These are phyloP conservation scores for Mariannaea elegans DNA, from an alignment of 2,329 filamentous ascomycete genomes.

Conservation along the genomic window DNA sequence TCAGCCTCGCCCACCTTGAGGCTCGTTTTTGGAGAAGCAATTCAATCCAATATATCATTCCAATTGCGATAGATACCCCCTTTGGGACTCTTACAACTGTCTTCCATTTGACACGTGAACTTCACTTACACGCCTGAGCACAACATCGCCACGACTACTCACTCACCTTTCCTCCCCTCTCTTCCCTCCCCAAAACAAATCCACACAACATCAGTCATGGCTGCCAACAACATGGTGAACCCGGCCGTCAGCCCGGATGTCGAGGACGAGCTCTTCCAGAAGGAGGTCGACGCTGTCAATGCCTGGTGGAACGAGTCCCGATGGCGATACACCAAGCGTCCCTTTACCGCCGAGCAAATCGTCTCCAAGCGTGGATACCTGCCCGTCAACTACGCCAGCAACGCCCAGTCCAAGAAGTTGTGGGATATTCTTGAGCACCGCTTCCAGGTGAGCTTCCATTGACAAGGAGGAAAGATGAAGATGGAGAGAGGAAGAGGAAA, in stretches of 20 bases:
- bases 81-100: not conserved
- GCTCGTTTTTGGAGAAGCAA: not conserved
- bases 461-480: too few relatives aligned
- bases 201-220: constrained; percentile 58
- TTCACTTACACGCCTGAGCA: constrained; percentile 20
- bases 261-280: constrained; percentile 75
- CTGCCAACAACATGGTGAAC: constrained; percentile 70
- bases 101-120: constrained; percentile 13
- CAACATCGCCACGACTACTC: not conserved
- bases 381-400: constrained; percentile 91
- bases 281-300: constrained; percentile 89
- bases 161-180: constrained; percentile 2
- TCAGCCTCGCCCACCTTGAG: constrained; percentile 25
- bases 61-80: constrained; percentile 2
- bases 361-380: constrained; percentile 93
- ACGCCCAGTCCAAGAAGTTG: constrained; percentile 89
- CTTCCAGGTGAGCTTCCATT: constrained; percentile 74
- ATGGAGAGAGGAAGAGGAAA: not conserved
- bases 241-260: constrained; percentile 62
- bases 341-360: constrained; percentile 96
- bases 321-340: constrained; percentile 91
- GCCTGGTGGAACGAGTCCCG: constrained; percentile 92
- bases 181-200: not conserved
- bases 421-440: constrained; percentile 89
- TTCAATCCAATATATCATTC: not conserved